Evolutionary conservation across 2,329 filamentous ascomycete species (phyloP).

Genomic region (Fusarium haematococcum): DNA sequence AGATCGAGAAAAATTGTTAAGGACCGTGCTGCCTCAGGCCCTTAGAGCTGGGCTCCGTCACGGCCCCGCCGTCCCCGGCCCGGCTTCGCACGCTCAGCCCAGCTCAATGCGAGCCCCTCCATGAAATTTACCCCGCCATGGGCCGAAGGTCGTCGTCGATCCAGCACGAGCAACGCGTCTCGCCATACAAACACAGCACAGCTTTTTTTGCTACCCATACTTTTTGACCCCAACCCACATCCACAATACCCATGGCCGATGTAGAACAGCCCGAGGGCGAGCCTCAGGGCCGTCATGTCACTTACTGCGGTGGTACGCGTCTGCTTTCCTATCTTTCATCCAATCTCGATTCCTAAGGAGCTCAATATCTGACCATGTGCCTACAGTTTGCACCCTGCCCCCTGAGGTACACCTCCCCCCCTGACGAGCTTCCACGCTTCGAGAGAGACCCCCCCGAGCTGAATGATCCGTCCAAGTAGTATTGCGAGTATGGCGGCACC

Average conservation of each 20-base stretch:
- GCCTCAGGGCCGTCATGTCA: conserved; percentile 63
- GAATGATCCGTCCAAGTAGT: conserved; percentile 67
- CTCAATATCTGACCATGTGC: conserved; percentile 26
- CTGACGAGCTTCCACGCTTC: conserved; percentile 7
- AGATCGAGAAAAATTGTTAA: conserved; percentile 9
- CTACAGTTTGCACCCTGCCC: conserved; percentile 71
- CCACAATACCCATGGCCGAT: conserved; percentile 62
- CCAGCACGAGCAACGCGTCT: conserved; percentile 45
- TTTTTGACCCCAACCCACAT: conserved; percentile 32
- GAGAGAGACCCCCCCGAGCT: conserved; percentile 30
- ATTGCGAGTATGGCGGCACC: conserved; percentile 98
- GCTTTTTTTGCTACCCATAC: conserved; percentile 23
- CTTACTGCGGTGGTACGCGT: conserved; percentile 70
- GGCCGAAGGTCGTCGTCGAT: conserved; percentile 21
- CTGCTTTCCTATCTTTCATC: not conserved
- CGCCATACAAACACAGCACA: conserved; percentile 33
- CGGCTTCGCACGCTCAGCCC: conserved; percentile 4
- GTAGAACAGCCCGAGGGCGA: conserved; percentile 62
- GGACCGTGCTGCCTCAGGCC: conserved; percentile 33
- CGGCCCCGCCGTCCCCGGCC: conserved; percentile 11
- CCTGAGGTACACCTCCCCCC: conserved; percentile 65
- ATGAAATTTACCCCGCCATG: conserved; percentile 53
- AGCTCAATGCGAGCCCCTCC: conserved; percentile 43
- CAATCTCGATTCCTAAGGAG: conserved; percentile 16
- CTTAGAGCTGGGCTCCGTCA: not conserved